Conservation (phyloP, 768 basidiomycete genomes). For the Krasilnikovozyma curviuscula region DNA sequence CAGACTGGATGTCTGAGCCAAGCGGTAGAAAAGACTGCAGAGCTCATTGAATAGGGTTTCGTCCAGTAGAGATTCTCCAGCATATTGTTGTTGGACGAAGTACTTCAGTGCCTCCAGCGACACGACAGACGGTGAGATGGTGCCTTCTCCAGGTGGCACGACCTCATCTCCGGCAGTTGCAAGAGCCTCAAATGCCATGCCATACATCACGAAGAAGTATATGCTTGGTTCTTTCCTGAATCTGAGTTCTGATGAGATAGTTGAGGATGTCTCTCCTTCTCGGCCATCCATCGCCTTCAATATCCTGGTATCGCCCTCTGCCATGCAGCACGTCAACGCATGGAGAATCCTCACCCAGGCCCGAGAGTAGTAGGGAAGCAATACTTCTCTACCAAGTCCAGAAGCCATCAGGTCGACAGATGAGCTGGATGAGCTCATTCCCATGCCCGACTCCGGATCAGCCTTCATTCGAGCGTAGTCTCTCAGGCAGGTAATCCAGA, state of each 20-base stretch:
- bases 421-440: slow-evolving; percentile 37
- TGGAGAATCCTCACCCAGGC: slow-evolving; percentile 68
- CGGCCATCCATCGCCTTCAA: slow-evolving; percentile 65
- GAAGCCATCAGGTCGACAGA: slow-evolving; percentile 26
- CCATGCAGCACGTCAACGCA: slow-evolving; percentile 66
- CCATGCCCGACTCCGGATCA: slow-evolving; percentile 45
- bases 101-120: slow-evolving; percentile 57
- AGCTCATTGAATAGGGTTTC: slow-evolving; percentile 77
- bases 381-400: slow-evolving; percentile 71
- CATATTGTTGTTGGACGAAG: slow-evolving; percentile 59
- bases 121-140: slow-evolving; percentile 35
- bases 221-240: slow-evolving; percentile 44
- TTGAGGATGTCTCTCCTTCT: slow-evolving; percentile 16
- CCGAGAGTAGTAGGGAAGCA: slow-evolving; percentile 72
- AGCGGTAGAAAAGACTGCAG: slow-evolving; percentile 64
- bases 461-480: slow-evolving; percentile 83
- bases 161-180: slow-evolving; percentile 22
- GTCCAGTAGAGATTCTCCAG: slow-evolving; percentile 61
- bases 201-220: slow-evolving; percentile 77
- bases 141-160: slow-evolving; percentile 35
- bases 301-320: slow-evolving; percentile 44
- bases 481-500: slow-evolving; percentile 74
- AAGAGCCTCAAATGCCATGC: slow-evolving; percentile 80
- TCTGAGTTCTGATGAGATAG: slow-evolving; percentile 1
- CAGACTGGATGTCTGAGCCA: slow-evolving; percentile 70